phyloP scores from a whole-genome alignment of 768 basidiomycete genomes.

The Mycena pura region DNA sequence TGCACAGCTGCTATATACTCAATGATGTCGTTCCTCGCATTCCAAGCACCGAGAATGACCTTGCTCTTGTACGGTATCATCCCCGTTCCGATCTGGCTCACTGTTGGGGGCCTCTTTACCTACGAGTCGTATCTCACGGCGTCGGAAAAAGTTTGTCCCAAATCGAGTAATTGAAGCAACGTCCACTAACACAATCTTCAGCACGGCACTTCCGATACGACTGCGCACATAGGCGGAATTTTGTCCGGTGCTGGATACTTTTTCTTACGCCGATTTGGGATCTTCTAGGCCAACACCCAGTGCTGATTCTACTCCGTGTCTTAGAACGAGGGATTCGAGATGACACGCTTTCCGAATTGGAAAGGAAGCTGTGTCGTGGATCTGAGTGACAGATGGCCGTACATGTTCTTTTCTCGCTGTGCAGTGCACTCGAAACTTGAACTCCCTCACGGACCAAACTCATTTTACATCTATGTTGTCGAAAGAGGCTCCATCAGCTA shows the following conservation, averaged over 20 bases:
- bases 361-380: too few species aligned
- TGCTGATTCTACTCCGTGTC: too few species aligned
- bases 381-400: too few species aligned
- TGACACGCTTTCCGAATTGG: too few species aligned
- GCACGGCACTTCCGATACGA: constrained; percentile 61
- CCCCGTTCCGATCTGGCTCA: constrained; percentile 81
- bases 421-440: too few species aligned
- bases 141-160: constrained; percentile 43
- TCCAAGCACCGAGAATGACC: constrained; percentile 65
- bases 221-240: constrained; percentile 75
- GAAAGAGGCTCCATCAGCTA: too few species aligned
- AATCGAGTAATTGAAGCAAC: background rate
- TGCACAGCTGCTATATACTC: constrained; percentile 72
- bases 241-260: constrained; percentile 67
- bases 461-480: too few species aligned
- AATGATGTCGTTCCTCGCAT: constrained; percentile 74
- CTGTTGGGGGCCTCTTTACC: constrained; percentile 69
- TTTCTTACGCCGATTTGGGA: constrained; percentile 44
- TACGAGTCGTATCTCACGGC: constrained; percentile 62
- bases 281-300: constrained; percentile 31
- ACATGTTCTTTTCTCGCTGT: too few species aligned
- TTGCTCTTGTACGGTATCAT: constrained; percentile 61
- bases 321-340: too few species aligned
- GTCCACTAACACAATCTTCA: constrained; percentile 32
- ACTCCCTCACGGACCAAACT: too few species aligned